A percentile compares a stretch with the other conserved stretches of the same genome.
Evolutionary conservation across 2,329 filamentous ascomycete genomes (phyloP).

Genomic region (Phialophora verrucosa): DNA sequence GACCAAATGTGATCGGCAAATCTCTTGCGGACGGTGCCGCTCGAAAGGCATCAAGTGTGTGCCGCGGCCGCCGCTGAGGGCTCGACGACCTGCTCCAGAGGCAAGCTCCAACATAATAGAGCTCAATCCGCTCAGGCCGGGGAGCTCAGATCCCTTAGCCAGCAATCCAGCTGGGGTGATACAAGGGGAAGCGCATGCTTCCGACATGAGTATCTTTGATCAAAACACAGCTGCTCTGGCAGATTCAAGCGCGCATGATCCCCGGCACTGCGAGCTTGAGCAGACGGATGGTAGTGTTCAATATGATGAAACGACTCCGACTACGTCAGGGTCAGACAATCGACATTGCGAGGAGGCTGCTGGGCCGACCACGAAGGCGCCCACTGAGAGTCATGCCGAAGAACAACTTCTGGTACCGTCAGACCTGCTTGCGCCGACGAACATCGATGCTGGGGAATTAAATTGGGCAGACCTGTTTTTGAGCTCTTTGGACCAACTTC

Average conservation of each 20-base stretch:
- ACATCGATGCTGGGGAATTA: background rate
- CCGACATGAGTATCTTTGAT: no score
- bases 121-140: background rate
- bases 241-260: background rate
- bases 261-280: background rate
- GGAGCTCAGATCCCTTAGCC: background rate
- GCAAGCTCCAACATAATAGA: background rate
- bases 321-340: background rate
- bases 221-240: no score
- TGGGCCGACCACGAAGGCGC: background rate
- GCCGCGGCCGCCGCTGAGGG: background rate
- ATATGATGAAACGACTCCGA: background rate
- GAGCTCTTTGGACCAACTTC: background rate
- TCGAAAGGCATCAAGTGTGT: background rate
- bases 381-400: background rate
- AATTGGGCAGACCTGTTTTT: background rate
- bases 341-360: background rate
- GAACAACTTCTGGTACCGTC: background rate
- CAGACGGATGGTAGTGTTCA: background rate
- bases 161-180: background rate
- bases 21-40: slow-evolving; percentile 17
- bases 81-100: background rate
- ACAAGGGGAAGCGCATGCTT: background rate
- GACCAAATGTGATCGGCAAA: slow-evolving; percentile 21
- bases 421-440: background rate